Conservation (phyloP, 2,329 filamentous ascomycete species). For the Colletotrichum lini region DNA sequence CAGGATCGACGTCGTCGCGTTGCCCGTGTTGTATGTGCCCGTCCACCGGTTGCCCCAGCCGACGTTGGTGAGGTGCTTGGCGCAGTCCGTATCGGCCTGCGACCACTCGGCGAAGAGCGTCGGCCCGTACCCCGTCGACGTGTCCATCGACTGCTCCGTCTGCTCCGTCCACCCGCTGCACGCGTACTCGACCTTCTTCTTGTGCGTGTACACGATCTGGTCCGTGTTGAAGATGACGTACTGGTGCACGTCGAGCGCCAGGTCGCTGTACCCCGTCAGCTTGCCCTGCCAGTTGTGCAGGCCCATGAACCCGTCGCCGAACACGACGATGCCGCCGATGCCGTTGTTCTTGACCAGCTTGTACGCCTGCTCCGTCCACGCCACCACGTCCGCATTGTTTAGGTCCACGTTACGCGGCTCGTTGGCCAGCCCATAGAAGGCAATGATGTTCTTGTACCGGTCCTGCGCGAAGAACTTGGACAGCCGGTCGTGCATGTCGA, state of each 20-base stretch:
- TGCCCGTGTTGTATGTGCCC: conserved; percentile 83
- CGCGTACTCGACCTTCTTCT: conserved; percentile 87
- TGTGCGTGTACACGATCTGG: conserved; percentile 86
- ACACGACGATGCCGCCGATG: conserved; percentile 79
- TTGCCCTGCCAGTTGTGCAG: conserved; percentile 91
- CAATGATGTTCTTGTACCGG: conserved; percentile 91
- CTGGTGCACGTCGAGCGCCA: conserved; percentile 97
- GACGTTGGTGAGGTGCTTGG: conserved; percentile 89
- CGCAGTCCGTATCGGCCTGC: conserved; percentile 97
- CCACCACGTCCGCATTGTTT: conserved; percentile 74
- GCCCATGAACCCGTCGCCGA: conserved; percentile 96
- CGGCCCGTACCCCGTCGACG: conserved; percentile 86
- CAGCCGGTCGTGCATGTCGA: conserved; percentile 89
- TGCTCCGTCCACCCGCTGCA: conserved; percentile 91
- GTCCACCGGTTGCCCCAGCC: conserved; percentile 92
- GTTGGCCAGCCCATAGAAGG: conserved; percentile 95
- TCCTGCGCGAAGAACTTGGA: conserved; percentile 94
- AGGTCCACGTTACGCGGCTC: conserved; percentile 91
- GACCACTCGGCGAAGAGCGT: conserved; percentile 98
- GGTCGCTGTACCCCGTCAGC: conserved; percentile 77
- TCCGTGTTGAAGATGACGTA: conserved; percentile 98
- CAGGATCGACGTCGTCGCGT: conserved; percentile 72
- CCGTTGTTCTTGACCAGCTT: conserved; percentile 83
- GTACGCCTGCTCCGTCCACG: conserved; percentile 85
- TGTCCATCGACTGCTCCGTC: conserved; percentile 79